Base-by-base conservation (phyloP, 345 rosid genomes). In the Pelargonium nanum region DNA sequence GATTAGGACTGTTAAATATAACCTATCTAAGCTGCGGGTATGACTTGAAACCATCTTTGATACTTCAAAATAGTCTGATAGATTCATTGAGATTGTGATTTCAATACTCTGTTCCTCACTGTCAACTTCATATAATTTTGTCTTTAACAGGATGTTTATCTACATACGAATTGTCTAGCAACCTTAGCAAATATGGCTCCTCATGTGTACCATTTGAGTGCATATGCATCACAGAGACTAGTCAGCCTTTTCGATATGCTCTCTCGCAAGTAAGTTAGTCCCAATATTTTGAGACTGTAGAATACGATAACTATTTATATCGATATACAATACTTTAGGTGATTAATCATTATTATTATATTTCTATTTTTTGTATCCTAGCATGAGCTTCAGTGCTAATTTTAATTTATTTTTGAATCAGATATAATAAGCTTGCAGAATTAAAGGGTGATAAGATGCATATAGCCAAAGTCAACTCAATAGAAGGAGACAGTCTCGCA, bases 141-240 rank as follows among this genome's bases (percentile, higher is more conserved):
- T 67, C 16, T 40, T 55, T 22, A 51, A 70, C 89, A 93, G 99
- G 99, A 93, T 83, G 95, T 93, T 51, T 93, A 93, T 80, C 83
- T 93, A 30, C 99, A 93, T 70, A 93, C 99, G 54, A 93, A 92
- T 64, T 89, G 99, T 77, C 79, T 93, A 24, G 99, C 99, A 56
- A 87, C 95, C 60, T 76, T 93, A 78, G 99, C 97, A 66, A 93
- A 93, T 83, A 93, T 89, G 94, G 99, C 97, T 48, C 99, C 99
- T 69, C 99, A 93, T 76, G 80, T 83, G 69, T 88, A 89, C 74
- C 96, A 82, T 26, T 76, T 93, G 80, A 93, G 96, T 81, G 91
- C 95, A 67, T 89, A 89, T 79, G 97, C 99, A 70, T 93, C 97
- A 12, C 96, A 93, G 78, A 85, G 96, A 72, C 81, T 93, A 57